A percentile compares a stretch with the other conserved stretches of the same genome.
These are phyloP conservation scores for Colletotrichum euphorbiae DNA, from an alignment of 2,329 filamentous ascomycete genomes.

Conservation along the genomic window DNA sequence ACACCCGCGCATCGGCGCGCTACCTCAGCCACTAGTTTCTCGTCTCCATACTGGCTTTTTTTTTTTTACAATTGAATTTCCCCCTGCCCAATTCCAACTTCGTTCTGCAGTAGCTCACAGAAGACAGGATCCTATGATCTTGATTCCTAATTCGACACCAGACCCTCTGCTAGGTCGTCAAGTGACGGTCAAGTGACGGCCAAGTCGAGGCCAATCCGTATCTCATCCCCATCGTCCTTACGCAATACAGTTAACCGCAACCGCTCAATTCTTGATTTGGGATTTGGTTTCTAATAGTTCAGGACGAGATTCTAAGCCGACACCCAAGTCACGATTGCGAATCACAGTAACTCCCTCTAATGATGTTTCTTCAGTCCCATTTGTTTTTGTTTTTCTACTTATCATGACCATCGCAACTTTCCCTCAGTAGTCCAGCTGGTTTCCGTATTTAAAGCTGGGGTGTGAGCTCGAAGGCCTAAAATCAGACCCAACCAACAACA, in stretches of 20 bases:
- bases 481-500: slow-evolving; percentile 18
- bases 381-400: neutral
- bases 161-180: neutral
- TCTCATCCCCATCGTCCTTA: too few species aligned
- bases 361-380: neutral
- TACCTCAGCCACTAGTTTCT: neutral
- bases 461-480: neutral
- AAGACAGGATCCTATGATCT: neutral
- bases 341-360: neutral
- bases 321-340: too few species aligned
- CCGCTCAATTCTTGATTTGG: neutral
- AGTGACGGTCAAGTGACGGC: slow-evolving; percentile 7
- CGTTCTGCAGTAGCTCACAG: neutral
- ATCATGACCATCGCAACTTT: neutral
- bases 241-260: neutral
- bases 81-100: neutral
- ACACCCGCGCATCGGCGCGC: neutral
- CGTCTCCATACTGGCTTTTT: neutral
- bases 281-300: neutral
- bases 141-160: neutral
- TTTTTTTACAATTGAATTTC: neutral
- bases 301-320: too few species aligned
- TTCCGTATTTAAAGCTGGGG: neutral
- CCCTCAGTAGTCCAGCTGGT: neutral
- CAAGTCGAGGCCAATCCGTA: too few species aligned